A percentile compares a stretch with the other conserved stretches of the same genome.
Evolutionary conservation across 148 eudicot species (phyloP).

Genomic region (Cornus suecica): DNA sequence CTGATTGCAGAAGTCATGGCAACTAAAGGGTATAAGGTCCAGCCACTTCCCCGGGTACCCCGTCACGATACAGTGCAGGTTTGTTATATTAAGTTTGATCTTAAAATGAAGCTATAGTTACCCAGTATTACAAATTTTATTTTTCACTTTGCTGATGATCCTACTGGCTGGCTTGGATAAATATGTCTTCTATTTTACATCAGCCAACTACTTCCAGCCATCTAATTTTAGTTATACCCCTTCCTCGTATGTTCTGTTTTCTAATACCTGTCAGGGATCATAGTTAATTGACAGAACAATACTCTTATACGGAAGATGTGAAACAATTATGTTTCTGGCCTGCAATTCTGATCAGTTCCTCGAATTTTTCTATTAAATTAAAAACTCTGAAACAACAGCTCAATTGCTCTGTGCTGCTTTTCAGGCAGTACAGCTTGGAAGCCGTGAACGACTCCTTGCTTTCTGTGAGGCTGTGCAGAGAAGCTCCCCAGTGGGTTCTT

Average conservation of each 20-base stretch:
- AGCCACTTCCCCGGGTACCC: conserved; percentile 71
- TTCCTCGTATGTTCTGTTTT: background rate
- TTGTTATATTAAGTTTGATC: conserved; percentile 1
- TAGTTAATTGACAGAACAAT: background rate
- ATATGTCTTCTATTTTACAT: background rate
- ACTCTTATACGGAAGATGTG: background rate
- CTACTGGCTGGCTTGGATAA: background rate
- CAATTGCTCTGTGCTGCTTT: conserved; percentile 1
- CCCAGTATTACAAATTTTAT: background rate
- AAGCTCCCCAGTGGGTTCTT: conserved; percentile 90
- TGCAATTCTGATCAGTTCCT: background rate
- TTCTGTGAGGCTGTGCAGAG: conserved; percentile 97
- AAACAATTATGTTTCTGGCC: background rate
- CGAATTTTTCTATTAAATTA: background rate
- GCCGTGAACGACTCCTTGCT: conserved; percentile 72
- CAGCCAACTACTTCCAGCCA: background rate
- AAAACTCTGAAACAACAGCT: background rate
- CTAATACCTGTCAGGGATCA: background rate
- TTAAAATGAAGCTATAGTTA: background rate
- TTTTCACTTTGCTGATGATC: background rate
- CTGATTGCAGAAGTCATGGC: conserved; percentile 96
- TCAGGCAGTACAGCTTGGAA: conserved; percentile 92
- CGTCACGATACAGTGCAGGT: conserved; percentile 96
- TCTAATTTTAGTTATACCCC: background rate
- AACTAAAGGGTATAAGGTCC: conserved; percentile 73